phyloP scores from a whole-genome alignment of 225 moss, liverwort and hornwort genomes.

The Marchantia polymorpha region DNA sequence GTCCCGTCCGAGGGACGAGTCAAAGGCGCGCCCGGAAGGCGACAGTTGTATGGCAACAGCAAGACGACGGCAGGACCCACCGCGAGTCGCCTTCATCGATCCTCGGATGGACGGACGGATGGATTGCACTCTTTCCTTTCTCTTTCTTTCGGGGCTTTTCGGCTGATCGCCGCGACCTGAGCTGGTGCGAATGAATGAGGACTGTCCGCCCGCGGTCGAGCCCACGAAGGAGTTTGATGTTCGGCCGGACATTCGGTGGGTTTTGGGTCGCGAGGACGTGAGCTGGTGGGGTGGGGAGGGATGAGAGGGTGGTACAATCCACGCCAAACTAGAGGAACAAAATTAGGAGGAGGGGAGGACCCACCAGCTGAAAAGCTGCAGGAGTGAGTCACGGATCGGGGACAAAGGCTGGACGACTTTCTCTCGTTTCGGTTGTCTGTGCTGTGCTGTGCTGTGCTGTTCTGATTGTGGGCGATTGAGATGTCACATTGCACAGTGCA shows the following conservation, averaged over 20 bases:
- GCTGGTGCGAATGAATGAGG: neutral
- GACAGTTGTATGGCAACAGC: neutral
- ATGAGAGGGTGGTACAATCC: neutral
- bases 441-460: neutral
- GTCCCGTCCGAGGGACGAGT: neutral
- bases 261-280: neutral
- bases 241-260: neutral
- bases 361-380: constrained; percentile 1
- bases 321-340: neutral
- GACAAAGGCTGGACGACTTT: neutral
- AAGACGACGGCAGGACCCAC: neutral
- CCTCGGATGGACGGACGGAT: too few species aligned
- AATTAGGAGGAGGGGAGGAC: constrained; percentile 9
- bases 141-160: neutral
- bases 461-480: neutral
- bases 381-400: neutral
- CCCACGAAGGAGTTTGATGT: neutral
- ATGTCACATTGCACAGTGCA: neutral
- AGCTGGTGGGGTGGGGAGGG: neutral
- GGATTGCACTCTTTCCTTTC: neutral
- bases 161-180: neutral
- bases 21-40: neutral
- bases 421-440: neutral
- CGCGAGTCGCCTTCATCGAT: too few species aligned
- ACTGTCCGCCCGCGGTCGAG: neutral